phyloP scores from a whole-genome alignment of 2,329 filamentous ascomycete species.

The Macrophomina tecta region DNA sequence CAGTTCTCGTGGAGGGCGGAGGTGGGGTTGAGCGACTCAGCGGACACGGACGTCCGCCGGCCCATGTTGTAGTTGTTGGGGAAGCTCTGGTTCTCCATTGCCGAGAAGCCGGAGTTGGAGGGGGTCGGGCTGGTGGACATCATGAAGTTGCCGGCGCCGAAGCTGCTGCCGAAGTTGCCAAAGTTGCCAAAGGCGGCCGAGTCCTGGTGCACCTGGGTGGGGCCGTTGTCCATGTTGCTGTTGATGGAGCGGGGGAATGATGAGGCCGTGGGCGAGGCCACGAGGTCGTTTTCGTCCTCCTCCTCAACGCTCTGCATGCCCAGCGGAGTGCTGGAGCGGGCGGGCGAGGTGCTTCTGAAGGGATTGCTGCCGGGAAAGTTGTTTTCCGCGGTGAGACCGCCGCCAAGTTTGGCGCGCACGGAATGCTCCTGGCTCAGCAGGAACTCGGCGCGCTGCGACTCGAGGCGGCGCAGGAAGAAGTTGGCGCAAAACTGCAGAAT shows the following conservation, averaged over 20 bases:
- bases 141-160: constrained; percentile 40
- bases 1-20: constrained; percentile 85
- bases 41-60: constrained; percentile 93
- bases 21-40: constrained; percentile 91
- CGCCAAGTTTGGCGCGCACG: constrained; percentile 34
- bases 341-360: constrained; percentile 55
- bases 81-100: constrained; percentile 71
- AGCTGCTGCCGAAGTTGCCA: constrained; percentile 25
- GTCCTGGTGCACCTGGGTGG: constrained; percentile 46
- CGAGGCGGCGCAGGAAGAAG: constrained; percentile 69
- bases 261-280: constrained; percentile 73
- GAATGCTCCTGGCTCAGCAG: constrained; percentile 57
- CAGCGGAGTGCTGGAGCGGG: constrained; percentile 51
- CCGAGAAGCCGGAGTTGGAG: constrained; percentile 52
- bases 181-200: constrained; percentile 47
- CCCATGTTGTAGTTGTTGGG: constrained; percentile 93
- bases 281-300: constrained; percentile 79
- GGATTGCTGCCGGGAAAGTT: constrained; percentile 82
- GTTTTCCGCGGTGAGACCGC: constrained; percentile 67
- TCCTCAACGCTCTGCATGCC: constrained; percentile 72
- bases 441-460: constrained; percentile 67
- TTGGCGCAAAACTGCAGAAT: constrained; percentile 74
- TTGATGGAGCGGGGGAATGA: constrained; percentile 52
- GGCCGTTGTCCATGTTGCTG: constrained; percentile 47
- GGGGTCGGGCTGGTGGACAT: constrained; percentile 39